Percentiles rank a stretch among this genome's conserved stretches.
Evolutionary conservation across 1,284 basidiomycete species (phyloP).

Genomic region (Xerocomus subilludens): DNA sequence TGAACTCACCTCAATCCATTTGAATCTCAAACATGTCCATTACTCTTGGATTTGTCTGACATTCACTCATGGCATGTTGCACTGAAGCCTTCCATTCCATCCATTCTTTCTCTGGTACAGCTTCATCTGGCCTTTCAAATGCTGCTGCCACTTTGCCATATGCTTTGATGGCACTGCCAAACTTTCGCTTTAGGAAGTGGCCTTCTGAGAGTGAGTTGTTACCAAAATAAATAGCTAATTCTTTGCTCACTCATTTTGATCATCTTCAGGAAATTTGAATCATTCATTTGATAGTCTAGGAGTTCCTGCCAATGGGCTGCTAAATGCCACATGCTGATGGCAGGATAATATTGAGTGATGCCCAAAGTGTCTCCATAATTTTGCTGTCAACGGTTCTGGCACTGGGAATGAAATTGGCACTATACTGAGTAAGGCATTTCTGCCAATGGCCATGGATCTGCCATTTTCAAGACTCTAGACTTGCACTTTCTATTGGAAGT

Average conservation of each 20-base stretch:
- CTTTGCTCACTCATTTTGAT: neutral
- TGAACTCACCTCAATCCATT: neutral
- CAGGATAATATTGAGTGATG: neutral
- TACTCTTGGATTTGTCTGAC: neutral
- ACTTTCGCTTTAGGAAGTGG: neutral
- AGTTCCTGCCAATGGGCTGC: neutral
- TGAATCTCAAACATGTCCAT: neutral
- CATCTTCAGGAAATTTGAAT: neutral
- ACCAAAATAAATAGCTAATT: no score
- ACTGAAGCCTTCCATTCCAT: neutral
- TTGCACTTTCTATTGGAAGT: no score
- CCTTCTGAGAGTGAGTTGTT: no score
- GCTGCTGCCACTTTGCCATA: neutral
- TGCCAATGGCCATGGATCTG: neutral
- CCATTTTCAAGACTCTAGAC: no score
- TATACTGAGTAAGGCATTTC: neutral
- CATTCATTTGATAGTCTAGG: neutral
- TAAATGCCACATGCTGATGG: neutral
- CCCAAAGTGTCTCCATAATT: neutral
- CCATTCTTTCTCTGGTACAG: neutral
- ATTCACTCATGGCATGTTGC: neutral
- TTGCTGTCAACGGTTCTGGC: neutral
- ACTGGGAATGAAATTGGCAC: neutral
- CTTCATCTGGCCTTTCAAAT: neutral
- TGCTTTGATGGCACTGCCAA: no score